Base-by-base conservation (phyloP, 148 eudicot genomes). In the Spergularia bocconei region DNA sequence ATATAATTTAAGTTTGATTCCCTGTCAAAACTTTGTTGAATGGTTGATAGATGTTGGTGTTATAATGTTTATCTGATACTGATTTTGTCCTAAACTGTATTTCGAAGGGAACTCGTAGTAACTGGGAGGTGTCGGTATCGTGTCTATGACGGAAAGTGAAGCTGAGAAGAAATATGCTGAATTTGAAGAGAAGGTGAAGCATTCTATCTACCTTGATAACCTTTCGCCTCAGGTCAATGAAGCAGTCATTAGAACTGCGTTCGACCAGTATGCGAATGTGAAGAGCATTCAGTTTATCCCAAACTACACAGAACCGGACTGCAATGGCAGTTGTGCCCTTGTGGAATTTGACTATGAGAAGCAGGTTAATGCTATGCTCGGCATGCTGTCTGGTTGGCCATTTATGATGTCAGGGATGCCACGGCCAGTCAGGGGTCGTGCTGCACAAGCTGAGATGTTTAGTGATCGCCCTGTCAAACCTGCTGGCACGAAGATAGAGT, bases 331-430 rank as follows among this genome's bases (percentile, higher is more conserved):
- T 56, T 79, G 85, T 84, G 97, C 91, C 19, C 77, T 88, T 52
- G 92, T 93, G 63, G 98, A 93, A 70, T 73, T 88, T 82, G 83
- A 80, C 52, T 83, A 41, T 16, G 62, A 64, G 20, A 76, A 81
- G 76, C 82, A 84, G 64, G 96, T 88, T 1, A 25, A 19, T 1
- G n/a, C 63, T 13, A 78, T 89, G 17, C 56, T 89, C 0, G 59
- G 12, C 5, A 79, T 57, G 48, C 73, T 86, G 69, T 25, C 60
- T n/a, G 51, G 59, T 15, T 74, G 57, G 23, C 91, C 92, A 0
- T 88, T 93, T 73, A 91, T 91, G 97, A 82, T 91, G 58, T 83
- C 78, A 7, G 97, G 94, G 21, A 88, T 87, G 98, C 98, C 98
- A 14, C 88, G 98, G 85, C 97, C 98, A 16, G 89, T 88, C 29